Conservation (phyloP, 2,329 filamentous ascomycete genomes). For the Colletotrichum nymphaeae region DNA sequence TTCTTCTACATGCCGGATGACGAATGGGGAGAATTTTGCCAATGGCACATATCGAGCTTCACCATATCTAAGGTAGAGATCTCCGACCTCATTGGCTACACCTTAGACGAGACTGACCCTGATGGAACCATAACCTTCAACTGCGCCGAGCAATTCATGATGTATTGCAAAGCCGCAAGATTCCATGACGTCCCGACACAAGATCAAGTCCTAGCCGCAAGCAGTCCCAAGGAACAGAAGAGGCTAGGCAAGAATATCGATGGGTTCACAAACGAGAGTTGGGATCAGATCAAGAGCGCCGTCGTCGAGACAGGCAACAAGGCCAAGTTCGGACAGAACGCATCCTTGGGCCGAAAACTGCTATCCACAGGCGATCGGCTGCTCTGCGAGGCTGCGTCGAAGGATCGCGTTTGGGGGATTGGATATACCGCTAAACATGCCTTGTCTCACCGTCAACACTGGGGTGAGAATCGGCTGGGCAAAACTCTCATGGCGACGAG, state of each 20-base stretch:
- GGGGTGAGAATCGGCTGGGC: background rate
- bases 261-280: slow-evolving; percentile 43
- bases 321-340: slow-evolving; percentile 48
- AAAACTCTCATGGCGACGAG: slow-evolving; percentile 6
- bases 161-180: slow-evolving; percentile 52
- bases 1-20: slow-evolving; percentile 48
- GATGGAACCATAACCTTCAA: slow-evolving; percentile 43
- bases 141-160: slow-evolving; percentile 55
- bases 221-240: slow-evolving; percentile 44
- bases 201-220: slow-evolving; percentile 40
- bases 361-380: slow-evolving; percentile 45
- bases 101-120: slow-evolving; percentile 33
- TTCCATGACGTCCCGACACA: slow-evolving; percentile 45
- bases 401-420: slow-evolving; percentile 42
- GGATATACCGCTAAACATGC: background rate
- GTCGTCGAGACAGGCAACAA: slow-evolving; percentile 46
- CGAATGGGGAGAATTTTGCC: slow-evolving; percentile 48
- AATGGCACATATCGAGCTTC: slow-evolving; percentile 47
- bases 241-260: slow-evolving; percentile 40
- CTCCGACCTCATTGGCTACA: slow-evolving; percentile 41
- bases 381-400: slow-evolving; percentile 44
- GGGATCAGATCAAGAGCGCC: slow-evolving; percentile 46
- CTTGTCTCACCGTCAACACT: background rate
- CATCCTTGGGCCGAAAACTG: slow-evolving; percentile 41
- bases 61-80: slow-evolving; percentile 42